Conservation (phyloP, 2,329 filamentous ascomycete species). For the Pseudogymnoascus pannorum region DNA sequence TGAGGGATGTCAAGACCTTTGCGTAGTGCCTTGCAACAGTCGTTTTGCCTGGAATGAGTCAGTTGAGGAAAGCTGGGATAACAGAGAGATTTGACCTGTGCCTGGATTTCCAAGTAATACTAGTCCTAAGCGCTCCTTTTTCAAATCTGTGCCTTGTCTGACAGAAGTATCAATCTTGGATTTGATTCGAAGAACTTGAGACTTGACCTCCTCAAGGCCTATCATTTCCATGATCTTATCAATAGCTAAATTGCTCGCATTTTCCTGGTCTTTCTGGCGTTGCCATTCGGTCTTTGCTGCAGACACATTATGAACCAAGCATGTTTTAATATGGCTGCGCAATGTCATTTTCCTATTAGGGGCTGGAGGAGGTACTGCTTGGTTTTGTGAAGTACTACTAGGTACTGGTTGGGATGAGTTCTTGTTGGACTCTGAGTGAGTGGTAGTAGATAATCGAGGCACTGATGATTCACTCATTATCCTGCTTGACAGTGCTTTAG, state of each 20-base stretch:
- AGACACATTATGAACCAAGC: conserved; percentile 19
- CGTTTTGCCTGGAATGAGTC: conserved; percentile 44
- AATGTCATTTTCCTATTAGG: neutral
- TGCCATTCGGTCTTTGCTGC: conserved; percentile 47
- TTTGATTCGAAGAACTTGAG: conserved; percentile 56
- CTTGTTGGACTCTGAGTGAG: neutral
- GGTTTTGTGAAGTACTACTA: neutral
- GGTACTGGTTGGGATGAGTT: neutral
- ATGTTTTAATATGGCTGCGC: neutral
- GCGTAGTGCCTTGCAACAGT: conserved; percentile 67
- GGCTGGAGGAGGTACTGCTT: neutral
- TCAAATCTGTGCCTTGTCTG: conserved; percentile 49
- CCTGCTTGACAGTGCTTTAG: conserved; percentile 30
- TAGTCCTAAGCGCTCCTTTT: conserved; percentile 53
- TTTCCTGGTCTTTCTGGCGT: conserved; percentile 46
- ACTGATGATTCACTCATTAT: conserved; percentile 9
- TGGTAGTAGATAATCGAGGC: too few species aligned
- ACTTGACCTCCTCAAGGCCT: conserved; percentile 63
- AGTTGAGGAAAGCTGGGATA: neutral
- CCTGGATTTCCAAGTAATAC: conserved; percentile 67
- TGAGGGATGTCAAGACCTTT: conserved; percentile 54
- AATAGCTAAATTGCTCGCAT: conserved; percentile 44
- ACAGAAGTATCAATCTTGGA: conserved; percentile 51
- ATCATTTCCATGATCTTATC: conserved; percentile 64
- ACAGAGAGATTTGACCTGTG: conserved; percentile 46